Conservation (phyloP, 768 basidiomycete genomes). For the Russula olivacea region DNA sequence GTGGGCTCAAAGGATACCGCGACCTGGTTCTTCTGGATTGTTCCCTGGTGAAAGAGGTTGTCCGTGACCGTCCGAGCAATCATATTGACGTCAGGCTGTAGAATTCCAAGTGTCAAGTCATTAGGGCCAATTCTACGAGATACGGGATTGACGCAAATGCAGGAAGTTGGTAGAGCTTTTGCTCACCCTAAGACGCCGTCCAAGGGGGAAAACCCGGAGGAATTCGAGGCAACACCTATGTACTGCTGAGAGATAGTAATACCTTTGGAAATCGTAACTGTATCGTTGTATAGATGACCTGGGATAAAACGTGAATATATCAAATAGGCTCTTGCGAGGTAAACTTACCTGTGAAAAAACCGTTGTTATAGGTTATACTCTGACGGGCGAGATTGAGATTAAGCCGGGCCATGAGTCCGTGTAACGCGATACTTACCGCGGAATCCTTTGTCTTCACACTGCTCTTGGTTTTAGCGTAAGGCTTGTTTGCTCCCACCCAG, state of each 20-base stretch:
- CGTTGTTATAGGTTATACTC: constrained; percentile 57
- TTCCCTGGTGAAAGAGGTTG: constrained; percentile 33
- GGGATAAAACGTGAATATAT: neutral
- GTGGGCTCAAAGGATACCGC: constrained; percentile 34
- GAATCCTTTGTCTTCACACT: constrained; percentile 40
- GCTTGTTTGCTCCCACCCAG: constrained; percentile 52
- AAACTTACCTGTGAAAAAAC: constrained; percentile 47
- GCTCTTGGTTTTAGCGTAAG: constrained; percentile 46
- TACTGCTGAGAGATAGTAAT: constrained; percentile 52
- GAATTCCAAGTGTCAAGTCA: constrained; percentile 44
- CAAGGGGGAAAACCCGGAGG: constrained; percentile 36
- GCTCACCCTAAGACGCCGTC: constrained; percentile 63
- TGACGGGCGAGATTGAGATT: constrained; percentile 20
- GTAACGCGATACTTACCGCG: constrained; percentile 38
- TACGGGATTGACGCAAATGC: neutral
- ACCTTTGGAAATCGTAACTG: constrained; percentile 45
- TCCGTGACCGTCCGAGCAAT: constrained; percentile 49
- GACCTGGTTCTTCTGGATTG: constrained; percentile 29
- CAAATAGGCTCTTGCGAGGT: neutral
- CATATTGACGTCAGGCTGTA: constrained; percentile 25
- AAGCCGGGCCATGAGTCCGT: neutral
- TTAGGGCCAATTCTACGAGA: constrained; percentile 52
- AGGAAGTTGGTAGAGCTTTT: neutral
- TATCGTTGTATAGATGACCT: constrained; percentile 39
- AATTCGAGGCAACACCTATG: constrained; percentile 52